These are phyloP conservation scores for Blastocystis sp. DNA, from an alignment of 352 stramenopile species.

Conservation along the genomic window DNA sequence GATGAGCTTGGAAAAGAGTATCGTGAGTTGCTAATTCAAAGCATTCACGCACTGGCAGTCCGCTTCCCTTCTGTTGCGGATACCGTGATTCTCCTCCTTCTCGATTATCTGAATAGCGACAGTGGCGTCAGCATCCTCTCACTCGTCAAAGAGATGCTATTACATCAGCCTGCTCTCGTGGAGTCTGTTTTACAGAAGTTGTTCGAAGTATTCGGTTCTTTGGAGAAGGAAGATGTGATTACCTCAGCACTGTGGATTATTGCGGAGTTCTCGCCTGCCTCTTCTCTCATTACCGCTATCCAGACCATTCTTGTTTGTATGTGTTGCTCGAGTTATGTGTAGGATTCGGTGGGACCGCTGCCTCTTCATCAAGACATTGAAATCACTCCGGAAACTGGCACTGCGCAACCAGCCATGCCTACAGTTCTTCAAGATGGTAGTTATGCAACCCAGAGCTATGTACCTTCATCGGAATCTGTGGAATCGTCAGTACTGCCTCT, in stretches of 20 bases:
- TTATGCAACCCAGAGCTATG: slow-evolving; percentile 91
- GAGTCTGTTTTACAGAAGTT: slow-evolving; percentile 86
- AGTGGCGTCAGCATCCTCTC: slow-evolving; percentile 94
- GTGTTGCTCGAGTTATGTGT: slow-evolving; percentile 63
- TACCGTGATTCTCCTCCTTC: slow-evolving; percentile 93
- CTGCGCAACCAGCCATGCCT: slow-evolving; percentile 79
- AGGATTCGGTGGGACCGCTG: slow-evolving; percentile 71
- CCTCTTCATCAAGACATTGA: slow-evolving; percentile 70
- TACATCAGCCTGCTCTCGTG: slow-evolving; percentile 87
- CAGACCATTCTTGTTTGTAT: slow-evolving; percentile 79
- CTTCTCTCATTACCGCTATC: slow-evolving; percentile 74
- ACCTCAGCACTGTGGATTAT: slow-evolving; percentile 93
- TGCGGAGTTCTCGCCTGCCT: slow-evolving; percentile 79
- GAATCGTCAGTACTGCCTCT: slow-evolving; percentile 74
- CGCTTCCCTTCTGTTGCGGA: slow-evolving; percentile 93
- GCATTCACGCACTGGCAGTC: slow-evolving; percentile 93
- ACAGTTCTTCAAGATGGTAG: slow-evolving; percentile 95
- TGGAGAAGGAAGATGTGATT: slow-evolving; percentile 87
- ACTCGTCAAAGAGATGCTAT: slow-evolving; percentile 94
- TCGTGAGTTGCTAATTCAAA: slow-evolving; percentile 90
- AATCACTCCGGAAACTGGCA: slow-evolving; percentile 68
- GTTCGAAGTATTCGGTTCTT: slow-evolving; percentile 83
- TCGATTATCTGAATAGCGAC: slow-evolving; percentile 93
- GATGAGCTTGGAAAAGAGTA: slow-evolving; percentile 89
- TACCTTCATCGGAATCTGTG: slow-evolving; percentile 59